Percentiles rank a stretch among this genome's conserved stretches.
phyloP scores from a whole-genome alignment of 1,139 yeast genomes.

The Debaryomyces udenii region DNA sequence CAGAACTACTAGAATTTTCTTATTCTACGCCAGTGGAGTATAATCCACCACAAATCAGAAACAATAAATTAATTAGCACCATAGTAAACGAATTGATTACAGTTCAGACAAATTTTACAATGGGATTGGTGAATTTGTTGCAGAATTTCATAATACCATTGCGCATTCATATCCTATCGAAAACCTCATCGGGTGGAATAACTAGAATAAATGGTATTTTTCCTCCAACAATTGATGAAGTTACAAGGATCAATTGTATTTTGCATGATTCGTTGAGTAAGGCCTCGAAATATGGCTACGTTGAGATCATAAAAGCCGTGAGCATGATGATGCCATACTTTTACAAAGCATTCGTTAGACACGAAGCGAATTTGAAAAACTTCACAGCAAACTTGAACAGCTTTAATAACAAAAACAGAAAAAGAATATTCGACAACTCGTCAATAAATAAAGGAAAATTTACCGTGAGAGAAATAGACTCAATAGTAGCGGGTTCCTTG shows the following conservation, averaged over 20 bases:
- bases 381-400: conserved; percentile 47
- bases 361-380: conserved; percentile 69
- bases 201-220: conserved; percentile 72
- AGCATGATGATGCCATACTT: conserved; percentile 84
- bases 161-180: conserved; percentile 63
- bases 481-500: conserved; percentile 68
- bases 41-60: conserved; percentile 20
- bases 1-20: conserved; percentile 74
- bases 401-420: conserved; percentile 49
- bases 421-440: conserved; percentile 39
- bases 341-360: conserved; percentile 89
- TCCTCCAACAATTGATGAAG: conserved; percentile 95
- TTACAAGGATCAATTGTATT: conserved; percentile 84
- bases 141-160: conserved; percentile 81
- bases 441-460: conserved; percentile 40
- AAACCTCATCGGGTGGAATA: conserved; percentile 54
- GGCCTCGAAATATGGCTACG: conserved; percentile 68
- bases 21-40: conserved; percentile 54
- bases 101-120: conserved; percentile 75
- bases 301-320: conserved; percentile 77
- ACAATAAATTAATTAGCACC: conserved; percentile 31
- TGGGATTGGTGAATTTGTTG: conserved; percentile 68
- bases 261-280: conserved; percentile 71
- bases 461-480: conserved; percentile 63
- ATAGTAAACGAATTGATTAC: conserved; percentile 68